phyloP scores from a whole-genome alignment of 2,329 filamentous ascomycete genomes.

The Colletotrichum sp. region DNA sequence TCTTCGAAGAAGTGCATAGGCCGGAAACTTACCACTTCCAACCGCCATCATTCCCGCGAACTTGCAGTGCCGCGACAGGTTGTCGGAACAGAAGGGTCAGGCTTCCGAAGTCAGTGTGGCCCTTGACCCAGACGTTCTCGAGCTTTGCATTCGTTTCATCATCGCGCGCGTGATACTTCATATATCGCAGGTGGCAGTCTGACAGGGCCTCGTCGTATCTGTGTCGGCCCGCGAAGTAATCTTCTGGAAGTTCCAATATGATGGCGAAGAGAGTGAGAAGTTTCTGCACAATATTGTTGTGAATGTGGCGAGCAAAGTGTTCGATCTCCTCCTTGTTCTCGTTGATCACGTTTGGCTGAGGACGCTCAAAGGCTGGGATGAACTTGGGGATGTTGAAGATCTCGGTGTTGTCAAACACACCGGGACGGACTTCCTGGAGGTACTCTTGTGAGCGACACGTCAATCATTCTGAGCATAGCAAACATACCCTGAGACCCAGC shows the following conservation, averaged over 20 bases:
- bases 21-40: constrained; percentile 46
- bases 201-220: constrained; percentile 54
- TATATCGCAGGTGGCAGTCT: constrained; percentile 64
- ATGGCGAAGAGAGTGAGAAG: constrained; percentile 45
- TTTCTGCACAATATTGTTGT: constrained; percentile 35
- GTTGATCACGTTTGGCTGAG: constrained; percentile 37
- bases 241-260: constrained; percentile 61
- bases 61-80: constrained; percentile 61
- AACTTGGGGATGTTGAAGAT: constrained; percentile 48
- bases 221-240: constrained; percentile 59
- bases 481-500: constrained; percentile 39
- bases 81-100: constrained; percentile 64
- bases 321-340: constrained; percentile 36
- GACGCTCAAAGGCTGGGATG: constrained; percentile 34
- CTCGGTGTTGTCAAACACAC: constrained; percentile 41
- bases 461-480: not conserved
- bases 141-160: constrained; percentile 45
- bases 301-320: constrained; percentile 38
- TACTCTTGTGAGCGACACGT: not conserved
- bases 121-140: constrained; percentile 39
- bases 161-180: constrained; percentile 59
- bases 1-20: too few species aligned
- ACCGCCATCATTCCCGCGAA: constrained; percentile 44
- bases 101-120: constrained; percentile 61
- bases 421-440: constrained; percentile 32